Percentiles rank a stretch among this genome's conserved stretches.
phyloP scores from a whole-genome alignment of 331 rosid genomes.

The Arachis monticola region DNA sequence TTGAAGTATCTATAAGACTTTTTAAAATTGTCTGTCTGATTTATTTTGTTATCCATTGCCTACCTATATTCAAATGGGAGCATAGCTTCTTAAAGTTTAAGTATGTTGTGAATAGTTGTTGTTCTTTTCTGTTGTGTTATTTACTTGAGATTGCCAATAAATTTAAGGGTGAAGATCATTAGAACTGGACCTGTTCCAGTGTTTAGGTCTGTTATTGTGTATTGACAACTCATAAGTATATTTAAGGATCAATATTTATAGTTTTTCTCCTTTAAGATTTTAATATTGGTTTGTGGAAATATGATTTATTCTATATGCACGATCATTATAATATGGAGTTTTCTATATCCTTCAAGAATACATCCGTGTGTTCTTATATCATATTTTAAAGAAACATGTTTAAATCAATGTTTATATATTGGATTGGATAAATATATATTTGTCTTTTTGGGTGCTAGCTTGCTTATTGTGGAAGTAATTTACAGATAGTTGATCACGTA shows the following conservation, averaged over 20 bases:
- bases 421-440: slow-evolving; percentile 6
- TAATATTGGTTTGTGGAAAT: background rate
- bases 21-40: background rate
- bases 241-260: background rate
- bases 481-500: slow-evolving; percentile 1
- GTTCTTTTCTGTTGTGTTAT: background rate
- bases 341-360: background rate
- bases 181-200: slow-evolving; percentile 4
- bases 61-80: background rate
- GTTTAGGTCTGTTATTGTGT: slow-evolving; percentile 7
- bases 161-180: slow-evolving; percentile 7
- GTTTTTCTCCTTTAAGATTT: slow-evolving; percentile 17
- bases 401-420: background rate
- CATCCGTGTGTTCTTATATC: slow-evolving; percentile 7
- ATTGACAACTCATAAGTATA: background rate
- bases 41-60: background rate
- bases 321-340: background rate
- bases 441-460: background rate
- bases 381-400: background rate
- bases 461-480: slow-evolving; percentile 21
- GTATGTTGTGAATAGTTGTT: slow-evolving; percentile 7
- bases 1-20: background rate
- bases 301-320: background rate
- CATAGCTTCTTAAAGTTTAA: background rate
- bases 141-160: background rate